Base-by-base conservation (phyloP, 2,329 filamentous ascomycete genomes). In the Endocalyx cinctus region DNA sequence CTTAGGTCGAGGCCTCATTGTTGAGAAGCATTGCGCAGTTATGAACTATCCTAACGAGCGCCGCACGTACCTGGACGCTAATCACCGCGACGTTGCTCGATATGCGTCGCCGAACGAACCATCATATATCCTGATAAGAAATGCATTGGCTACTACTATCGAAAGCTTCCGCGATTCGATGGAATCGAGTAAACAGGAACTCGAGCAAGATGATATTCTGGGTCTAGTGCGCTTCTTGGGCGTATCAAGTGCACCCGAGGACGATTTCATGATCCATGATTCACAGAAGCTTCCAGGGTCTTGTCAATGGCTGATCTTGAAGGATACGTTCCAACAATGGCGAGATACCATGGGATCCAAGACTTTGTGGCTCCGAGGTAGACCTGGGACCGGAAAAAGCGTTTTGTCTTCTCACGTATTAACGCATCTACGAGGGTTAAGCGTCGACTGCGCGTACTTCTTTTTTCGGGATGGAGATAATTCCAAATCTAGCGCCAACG, bases 401-500 rank as follows among this genome's bases (percentile, higher is more conserved):
- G 10, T 39, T 0, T 27, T 45, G 7, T 20, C 40, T 17, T 30
- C 31, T 0, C 37, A 41, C 11, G 22, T 43, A 16, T 29, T 45
- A 20, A 33, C 12, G 5, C n/a, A 41, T n/a, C 17, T 45, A 20
- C 27, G 20, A 6, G 17, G 15, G 10, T 16, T 7, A 10, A 6
- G 4, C 2, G 26, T 35, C 5, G 42, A 43, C 8, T 41, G 37
- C 14, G 38, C 33, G 4, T 43, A 34, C 13, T 43, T 34, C 16
- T 45, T 41, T 11, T 45, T 41, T 16, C 23, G 11, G 0, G 3
- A 32, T 2, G 18, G 33, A 3, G 37, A 45, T 17, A 17, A 42
- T 6, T 10, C 5, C 42, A 78, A 76, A 52, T 35, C 25, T 1
- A 45, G 28, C 7, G 12, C 43, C 3, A 47, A 37, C 11, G 6